Base-by-base conservation (phyloP, 129 eudicot genomes). In the Scalesia atractyloides region DNA sequence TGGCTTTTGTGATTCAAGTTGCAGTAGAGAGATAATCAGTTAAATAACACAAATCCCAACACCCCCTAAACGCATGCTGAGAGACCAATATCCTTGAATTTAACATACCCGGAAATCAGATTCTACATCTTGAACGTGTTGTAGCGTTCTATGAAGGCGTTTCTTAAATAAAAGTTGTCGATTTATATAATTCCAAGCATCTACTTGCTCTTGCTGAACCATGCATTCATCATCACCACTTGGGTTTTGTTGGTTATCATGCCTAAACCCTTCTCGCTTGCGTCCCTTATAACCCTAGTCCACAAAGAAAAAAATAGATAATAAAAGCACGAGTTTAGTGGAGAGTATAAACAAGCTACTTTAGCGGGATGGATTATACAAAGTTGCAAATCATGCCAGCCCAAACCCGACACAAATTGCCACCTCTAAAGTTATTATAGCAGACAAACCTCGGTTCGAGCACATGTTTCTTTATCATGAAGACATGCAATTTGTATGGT, bases 181-280 rank as follows among this genome's bases (percentile, higher is more conserved):
- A 64, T 87, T 81, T 47, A 91, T 91, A 72, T 91, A 82, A 83
- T 74, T 72, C 97, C 97, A 91, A 44, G 95, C 97, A 70, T 87
- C 83, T 74, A 91, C 77, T 72, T 91, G 97, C 80, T 87, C 97
- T 71, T 87, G 97, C 9, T 82, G 77, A 79, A 91, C 91, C 53
- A 77, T 65, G 68, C 85, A 79, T 72, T 83, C 82, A 76, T 33
- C 15, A 36, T 77, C 82, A 47, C 81, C 81, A 33, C 72, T 61
- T 46, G 79, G 41, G 41, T 54, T 73, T 15, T 18, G 75, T 54
- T 65, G 75, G 76, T 16, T 69, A 66, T 79, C 83, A 70, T 84
- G 84, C 61, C 85, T 70, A 64, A 78, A 68, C 2, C 96, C 90
- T 62, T 87, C 87, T 61, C 80, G 81, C 69, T 87, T 87, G 5